These are phyloP conservation scores for Mucuna pruriens DNA, from an alignment of 306 rosid genomes.

Conservation along the genomic window DNA sequence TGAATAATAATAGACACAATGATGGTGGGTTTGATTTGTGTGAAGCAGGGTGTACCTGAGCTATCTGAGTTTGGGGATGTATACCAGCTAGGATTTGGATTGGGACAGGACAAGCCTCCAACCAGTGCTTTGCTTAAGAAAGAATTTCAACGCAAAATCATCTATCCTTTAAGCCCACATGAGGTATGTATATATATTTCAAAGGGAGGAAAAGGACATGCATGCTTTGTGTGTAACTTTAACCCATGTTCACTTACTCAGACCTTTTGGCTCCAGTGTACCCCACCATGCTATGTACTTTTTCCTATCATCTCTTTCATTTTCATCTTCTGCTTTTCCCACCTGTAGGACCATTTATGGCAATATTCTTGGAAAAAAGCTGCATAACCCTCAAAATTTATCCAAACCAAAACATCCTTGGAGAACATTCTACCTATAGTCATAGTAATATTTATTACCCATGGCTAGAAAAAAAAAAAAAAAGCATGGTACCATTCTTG, in stretches of 20 bases:
- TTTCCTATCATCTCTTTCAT: slow-evolving; percentile 13
- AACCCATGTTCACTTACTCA: slow-evolving; percentile 27
- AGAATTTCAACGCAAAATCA: slow-evolving; percentile 74
- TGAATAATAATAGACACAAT: not conserved
- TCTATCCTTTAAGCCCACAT: slow-evolving; percentile 64
- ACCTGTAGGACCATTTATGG: slow-evolving; percentile 31
- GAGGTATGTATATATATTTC: slow-evolving; percentile 59
- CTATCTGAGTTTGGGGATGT: slow-evolving; percentile 78
- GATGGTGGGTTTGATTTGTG: slow-evolving; percentile 21
- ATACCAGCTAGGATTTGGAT: slow-evolving; percentile 67
- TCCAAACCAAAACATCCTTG: not conserved
- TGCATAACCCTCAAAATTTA: not conserved
- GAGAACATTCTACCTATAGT: not conserved
- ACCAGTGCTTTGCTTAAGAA: slow-evolving; percentile 74
- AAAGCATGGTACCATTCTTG: not conserved
- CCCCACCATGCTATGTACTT: slow-evolving; percentile 27
- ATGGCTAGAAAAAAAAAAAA: too few relatives aligned
- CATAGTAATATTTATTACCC: too few relatives aligned
- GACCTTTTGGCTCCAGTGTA: slow-evolving; percentile 10
- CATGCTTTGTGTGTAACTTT: too few relatives aligned
- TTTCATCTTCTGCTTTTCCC: slow-evolving; percentile 19
- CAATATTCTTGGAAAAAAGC: not conserved
- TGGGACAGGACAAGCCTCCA: slow-evolving; percentile 77
- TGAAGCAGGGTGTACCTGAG: slow-evolving; percentile 75
- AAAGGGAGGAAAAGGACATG: not conserved